phyloP scores from a whole-genome alignment of 164 flowering plant species.

The Dillenia suffruticosa region DNA sequence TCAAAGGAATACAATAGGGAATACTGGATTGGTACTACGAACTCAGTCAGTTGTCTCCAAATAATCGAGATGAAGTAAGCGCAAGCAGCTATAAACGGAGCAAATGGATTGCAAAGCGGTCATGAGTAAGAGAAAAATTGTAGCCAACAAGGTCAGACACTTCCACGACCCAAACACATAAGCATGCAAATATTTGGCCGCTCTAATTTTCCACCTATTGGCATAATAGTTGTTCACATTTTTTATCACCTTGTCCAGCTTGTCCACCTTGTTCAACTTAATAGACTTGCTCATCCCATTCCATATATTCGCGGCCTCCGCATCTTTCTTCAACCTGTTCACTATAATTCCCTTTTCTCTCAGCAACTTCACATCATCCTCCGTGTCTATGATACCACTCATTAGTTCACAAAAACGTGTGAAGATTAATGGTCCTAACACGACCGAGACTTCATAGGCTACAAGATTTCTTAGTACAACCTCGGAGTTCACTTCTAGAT shows the following conservation, averaged over 20 bases:
- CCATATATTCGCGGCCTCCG: conserved; percentile 59
- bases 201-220: conserved; percentile 43
- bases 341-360: conserved; percentile 51
- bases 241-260: conserved; percentile 51
- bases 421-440: conserved; percentile 48
- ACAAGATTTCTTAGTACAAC: conserved; percentile 61
- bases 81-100: conserved; percentile 37
- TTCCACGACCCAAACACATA: conserved; percentile 59
- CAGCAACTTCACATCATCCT: conserved; percentile 50
- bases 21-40: not conserved
- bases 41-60: not conserved
- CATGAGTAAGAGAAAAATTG: conserved; percentile 38
- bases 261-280: conserved; percentile 52
- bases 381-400: conserved; percentile 68
- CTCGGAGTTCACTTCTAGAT: conserved; percentile 44
- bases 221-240: conserved; percentile 58
- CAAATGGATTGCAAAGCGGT: conserved; percentile 42
- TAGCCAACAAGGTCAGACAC: conserved; percentile 42
- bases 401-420: conserved; percentile 66
- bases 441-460: conserved; percentile 55
- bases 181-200: conserved; percentile 25
- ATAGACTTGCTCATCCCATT: conserved; percentile 71
- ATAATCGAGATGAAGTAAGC: conserved; percentile 3
- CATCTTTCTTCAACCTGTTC: conserved; percentile 63
- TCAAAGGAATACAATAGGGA: no score